A percentile compares a stretch with the other conserved stretches of the same genome.
phyloP scores from a whole-genome alignment of 1,139 yeast genomes.

The Lodderomyces elongisporus region DNA sequence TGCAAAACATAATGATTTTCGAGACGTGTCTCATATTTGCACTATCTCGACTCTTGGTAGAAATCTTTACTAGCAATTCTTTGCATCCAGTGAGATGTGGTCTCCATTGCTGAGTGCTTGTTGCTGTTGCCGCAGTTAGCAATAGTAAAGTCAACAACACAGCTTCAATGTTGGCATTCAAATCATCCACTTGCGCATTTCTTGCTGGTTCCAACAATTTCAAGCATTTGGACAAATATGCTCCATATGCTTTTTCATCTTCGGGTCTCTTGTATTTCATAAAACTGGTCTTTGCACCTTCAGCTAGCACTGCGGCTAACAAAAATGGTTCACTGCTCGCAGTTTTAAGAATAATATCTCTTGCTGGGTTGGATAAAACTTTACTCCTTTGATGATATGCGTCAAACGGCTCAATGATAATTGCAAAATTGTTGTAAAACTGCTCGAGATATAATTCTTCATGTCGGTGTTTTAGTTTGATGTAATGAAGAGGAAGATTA shows the following conservation, averaged over 20 bases:
- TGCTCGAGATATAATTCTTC: slow-evolving; percentile 42
- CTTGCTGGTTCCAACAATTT: slow-evolving; percentile 39
- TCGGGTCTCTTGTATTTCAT: slow-evolving; percentile 28
- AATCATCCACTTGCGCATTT: slow-evolving; percentile 15
- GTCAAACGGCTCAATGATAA: slow-evolving; percentile 51
- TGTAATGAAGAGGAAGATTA: slow-evolving; percentile 15
- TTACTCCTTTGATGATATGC: slow-evolving; percentile 27
- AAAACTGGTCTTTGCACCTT: slow-evolving; percentile 51
- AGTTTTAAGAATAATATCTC: slow-evolving; percentile 53
- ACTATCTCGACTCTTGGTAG: slow-evolving; percentile 1
- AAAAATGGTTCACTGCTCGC: slow-evolving; percentile 54
- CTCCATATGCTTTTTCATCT: slow-evolving; percentile 46
- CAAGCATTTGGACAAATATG: slow-evolving; percentile 53
- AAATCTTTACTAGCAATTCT: slow-evolving; percentile 33
- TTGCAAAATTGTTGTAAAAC: slow-evolving; percentile 51
- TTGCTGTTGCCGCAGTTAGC: slow-evolving; percentile 60
- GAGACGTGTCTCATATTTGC: slow-evolving; percentile 14
- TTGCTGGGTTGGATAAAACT: slow-evolving; percentile 40
- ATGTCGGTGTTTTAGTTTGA: slow-evolving; percentile 33
- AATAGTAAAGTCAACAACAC: slow-evolving; percentile 56
- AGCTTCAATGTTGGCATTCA: slow-evolving; percentile 50
- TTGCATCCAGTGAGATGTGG: slow-evolving; percentile 66
- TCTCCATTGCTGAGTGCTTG: slow-evolving; percentile 58
- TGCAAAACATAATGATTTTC: slow-evolving; percentile 49
- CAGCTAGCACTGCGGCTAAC: slow-evolving; percentile 58